Conservation (phyloP, 2,329 filamentous ascomycete species). For the Diaporthe helianthi region DNA sequence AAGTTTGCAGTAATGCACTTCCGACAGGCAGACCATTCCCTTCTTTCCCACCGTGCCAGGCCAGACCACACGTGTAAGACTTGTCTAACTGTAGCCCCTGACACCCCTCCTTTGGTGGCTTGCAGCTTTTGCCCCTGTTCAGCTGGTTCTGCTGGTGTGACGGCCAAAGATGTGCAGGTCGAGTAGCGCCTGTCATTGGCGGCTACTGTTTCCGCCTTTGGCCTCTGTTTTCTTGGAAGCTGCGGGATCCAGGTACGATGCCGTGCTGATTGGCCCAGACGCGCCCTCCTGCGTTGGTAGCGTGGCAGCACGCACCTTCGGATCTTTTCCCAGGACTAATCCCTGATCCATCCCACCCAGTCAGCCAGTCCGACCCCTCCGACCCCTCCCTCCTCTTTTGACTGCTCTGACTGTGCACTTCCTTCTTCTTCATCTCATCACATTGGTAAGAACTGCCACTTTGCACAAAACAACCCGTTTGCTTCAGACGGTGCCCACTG, state of each 20-base stretch:
- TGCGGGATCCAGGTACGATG: slow-evolving; percentile 18
- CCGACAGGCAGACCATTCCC: neutral
- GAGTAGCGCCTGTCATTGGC: slow-evolving; percentile 25
- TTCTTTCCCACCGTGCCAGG: neutral
- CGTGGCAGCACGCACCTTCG: slow-evolving; percentile 20
- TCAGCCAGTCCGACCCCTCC: neutral
- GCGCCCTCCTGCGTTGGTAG: slow-evolving; percentile 17
- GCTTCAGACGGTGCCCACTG: slow-evolving; percentile 20
- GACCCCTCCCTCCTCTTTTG: neutral
- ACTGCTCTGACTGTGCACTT: neutral
- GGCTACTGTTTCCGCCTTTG: slow-evolving; percentile 15
- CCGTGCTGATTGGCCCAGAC: slow-evolving; percentile 8
- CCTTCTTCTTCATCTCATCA: neutral
- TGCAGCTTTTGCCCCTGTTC: neutral
- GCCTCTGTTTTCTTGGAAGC: slow-evolving; percentile 23
- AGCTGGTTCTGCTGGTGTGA: no score
- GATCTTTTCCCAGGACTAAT: slow-evolving; percentile 13
- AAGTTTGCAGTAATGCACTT: neutral
- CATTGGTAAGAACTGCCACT: no score
- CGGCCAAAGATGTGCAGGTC: neutral
- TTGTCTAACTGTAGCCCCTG: slow-evolving; percentile 17
- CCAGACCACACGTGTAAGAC: slow-evolving; percentile 21
- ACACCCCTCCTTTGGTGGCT: neutral
- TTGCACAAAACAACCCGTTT: slow-evolving; percentile 20
- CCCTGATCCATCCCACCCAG: slow-evolving; percentile 7